phyloP scores from a whole-genome alignment of 2,329 filamentous ascomycete genomes.

The Hortaea werneckii region DNA sequence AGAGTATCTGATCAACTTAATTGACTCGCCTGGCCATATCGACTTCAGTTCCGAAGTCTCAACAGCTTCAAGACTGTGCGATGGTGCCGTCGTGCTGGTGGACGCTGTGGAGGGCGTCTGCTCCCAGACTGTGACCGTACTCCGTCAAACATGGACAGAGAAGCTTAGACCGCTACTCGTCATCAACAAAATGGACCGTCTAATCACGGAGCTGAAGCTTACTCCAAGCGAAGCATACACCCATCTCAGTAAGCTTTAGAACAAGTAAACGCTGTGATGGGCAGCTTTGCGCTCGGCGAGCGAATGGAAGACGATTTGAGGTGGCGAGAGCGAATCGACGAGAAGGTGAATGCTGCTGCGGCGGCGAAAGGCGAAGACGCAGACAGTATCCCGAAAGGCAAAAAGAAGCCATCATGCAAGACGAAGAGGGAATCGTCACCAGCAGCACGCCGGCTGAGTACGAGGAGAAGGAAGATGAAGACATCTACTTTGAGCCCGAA shows the following conservation, averaged over 20 bases:
- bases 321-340: constrained; percentile 89
- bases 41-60: constrained; percentile 98
- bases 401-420: constrained; percentile 41
- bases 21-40: constrained; percentile 95
- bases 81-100: constrained; percentile 87
- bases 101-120: constrained; percentile 97
- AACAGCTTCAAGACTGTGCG: constrained; percentile 85
- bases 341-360: constrained; percentile 63
- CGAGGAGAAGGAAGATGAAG: constrained; percentile 88
- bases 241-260: constrained; percentile 85
- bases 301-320: constrained; percentile 97
- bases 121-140: constrained; percentile 93
- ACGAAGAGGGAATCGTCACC: constrained; percentile 42
- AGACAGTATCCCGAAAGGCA: constrained; percentile 24
- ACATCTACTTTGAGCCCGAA: constrained; percentile 95
- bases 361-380: constrained; percentile 16
- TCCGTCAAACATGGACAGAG: constrained; percentile 90
- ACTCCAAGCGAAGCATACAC: constrained; percentile 79
- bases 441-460: constrained; percentile 50
- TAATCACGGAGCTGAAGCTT: constrained; percentile 92
- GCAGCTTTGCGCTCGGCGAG: constrained; percentile 95
- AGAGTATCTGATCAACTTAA: constrained; percentile 93
- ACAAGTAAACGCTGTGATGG: constrained; percentile 93
- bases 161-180: constrained; percentile 89
- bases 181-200: constrained; percentile 95